Percentiles rank a stretch among this genome's conserved stretches.
Conservation (phyloP, 2,329 filamentous ascomycete species). For the Escovopsis sp. region DNA sequence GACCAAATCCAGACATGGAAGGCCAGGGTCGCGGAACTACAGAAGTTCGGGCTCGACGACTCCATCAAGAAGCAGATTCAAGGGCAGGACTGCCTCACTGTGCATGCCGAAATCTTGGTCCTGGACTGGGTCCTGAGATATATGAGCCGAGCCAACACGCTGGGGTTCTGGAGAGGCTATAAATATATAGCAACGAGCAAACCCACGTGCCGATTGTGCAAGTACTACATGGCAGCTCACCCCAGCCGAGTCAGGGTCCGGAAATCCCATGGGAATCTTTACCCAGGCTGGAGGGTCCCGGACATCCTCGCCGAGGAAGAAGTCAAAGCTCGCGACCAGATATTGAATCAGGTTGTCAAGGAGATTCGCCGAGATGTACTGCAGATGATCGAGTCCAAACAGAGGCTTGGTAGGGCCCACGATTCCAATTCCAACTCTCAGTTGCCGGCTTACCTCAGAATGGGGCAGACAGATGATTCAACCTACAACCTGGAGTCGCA, state of each 20-base stretch:
- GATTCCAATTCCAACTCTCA: slow-evolving; percentile 3
- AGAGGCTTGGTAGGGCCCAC: background rate
- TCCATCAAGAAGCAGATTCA: slow-evolving; percentile 10
- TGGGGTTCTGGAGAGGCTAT: slow-evolving; percentile 17
- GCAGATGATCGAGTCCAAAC: background rate
- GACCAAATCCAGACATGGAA: too few relatives aligned
- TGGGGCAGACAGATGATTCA: background rate
- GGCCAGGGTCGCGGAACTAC: slow-evolving; percentile 6
- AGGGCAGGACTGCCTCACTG: slow-evolving; percentile 10
- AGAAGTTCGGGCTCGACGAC: slow-evolving; percentile 11
- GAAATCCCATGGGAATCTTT: slow-evolving; percentile 22
- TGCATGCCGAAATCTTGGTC: slow-evolving; percentile 23
- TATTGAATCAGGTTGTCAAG: background rate
- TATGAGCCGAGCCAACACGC: background rate
- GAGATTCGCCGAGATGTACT: background rate
- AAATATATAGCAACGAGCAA: slow-evolving; percentile 28
- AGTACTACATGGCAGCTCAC: slow-evolving; percentile 20
- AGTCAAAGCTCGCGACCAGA: background rate
- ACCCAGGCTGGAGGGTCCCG: slow-evolving; percentile 23
- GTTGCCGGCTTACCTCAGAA: background rate
- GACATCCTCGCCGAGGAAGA: slow-evolving; percentile 12
- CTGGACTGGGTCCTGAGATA: slow-evolving; percentile 12
- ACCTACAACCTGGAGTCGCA: background rate
- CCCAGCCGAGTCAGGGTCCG: slow-evolving; percentile 15
- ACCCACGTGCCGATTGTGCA: slow-evolving; percentile 24